Evolutionary conservation across 2,329 filamentous ascomycete species (phyloP).

Genomic region (Niveomyces coronatus): DNA sequence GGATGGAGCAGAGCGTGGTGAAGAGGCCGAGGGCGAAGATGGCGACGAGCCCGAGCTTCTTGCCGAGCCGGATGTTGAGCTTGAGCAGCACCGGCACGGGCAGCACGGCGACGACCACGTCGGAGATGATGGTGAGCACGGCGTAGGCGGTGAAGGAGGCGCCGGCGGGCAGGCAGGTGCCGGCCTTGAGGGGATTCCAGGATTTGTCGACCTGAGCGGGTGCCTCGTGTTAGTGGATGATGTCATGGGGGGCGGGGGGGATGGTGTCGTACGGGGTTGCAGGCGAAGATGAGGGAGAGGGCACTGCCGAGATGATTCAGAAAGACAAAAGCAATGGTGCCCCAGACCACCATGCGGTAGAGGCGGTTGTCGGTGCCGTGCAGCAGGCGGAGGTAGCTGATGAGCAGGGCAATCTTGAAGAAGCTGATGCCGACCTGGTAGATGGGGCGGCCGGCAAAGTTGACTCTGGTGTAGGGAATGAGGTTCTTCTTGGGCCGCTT

Average conservation of each 20-base stretch:
- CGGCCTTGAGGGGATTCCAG: conserved; percentile 31
- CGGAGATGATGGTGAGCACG: conserved; percentile 39
- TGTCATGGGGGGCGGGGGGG: not conserved
- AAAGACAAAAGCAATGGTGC: conserved; percentile 32
- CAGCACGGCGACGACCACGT: conserved; percentile 37
- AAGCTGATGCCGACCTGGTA: conserved; percentile 46
- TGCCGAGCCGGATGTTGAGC: conserved; percentile 35
- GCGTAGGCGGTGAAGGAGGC: conserved; percentile 42
- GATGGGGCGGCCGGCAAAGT: conserved; percentile 42
- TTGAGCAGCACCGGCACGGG: conserved; percentile 39
- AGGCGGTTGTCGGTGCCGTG: conserved; percentile 33
- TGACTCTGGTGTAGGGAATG: conserved; percentile 35
- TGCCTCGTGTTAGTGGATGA: conserved; percentile 2
- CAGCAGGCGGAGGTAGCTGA: conserved; percentile 42
- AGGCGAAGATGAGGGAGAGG: conserved; percentile 39
- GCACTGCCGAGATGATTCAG: conserved; percentile 37
- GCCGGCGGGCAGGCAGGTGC: conserved; percentile 34
- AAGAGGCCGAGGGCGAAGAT: conserved; percentile 45
- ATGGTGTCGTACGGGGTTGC: conserved; percentile 30
- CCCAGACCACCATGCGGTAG: conserved; percentile 35
- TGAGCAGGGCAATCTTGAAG: conserved; percentile 44
- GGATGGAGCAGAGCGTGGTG: conserved; percentile 43
- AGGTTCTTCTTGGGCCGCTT: conserved; percentile 34
- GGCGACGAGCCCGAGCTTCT: conserved; percentile 39
- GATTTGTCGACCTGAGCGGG: conserved; percentile 28